phyloP scores from a whole-genome alignment of 495 filamentous ascomycete genomes.

The Clavariopsis aquatica region DNA sequence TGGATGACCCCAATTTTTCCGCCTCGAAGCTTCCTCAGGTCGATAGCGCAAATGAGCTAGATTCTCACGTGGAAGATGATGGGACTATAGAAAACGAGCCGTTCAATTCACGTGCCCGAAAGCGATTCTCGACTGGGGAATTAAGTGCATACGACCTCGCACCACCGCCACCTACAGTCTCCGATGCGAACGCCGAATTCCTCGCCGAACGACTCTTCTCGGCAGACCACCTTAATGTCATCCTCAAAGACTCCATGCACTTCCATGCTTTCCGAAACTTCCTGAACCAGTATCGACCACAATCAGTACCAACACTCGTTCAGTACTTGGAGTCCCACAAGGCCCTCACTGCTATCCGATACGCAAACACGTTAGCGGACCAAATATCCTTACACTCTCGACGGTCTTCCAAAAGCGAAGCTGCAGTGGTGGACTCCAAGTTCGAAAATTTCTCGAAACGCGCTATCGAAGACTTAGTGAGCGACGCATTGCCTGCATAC shows the following conservation, averaged over 20 bases:
- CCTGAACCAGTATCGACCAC: conserved; percentile 40
- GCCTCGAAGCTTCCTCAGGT: not conserved
- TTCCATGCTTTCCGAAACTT: conserved; percentile 38
- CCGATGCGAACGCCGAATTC: conserved; percentile 41
- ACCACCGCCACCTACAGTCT: conserved; percentile 41
- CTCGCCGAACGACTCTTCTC: conserved; percentile 43
- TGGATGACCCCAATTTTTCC: not conserved
- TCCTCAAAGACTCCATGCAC: conserved; percentile 39
- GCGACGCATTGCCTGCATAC: conserved; percentile 42
- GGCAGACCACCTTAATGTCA: conserved; percentile 42
- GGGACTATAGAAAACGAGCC: not conserved
- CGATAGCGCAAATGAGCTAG: not conserved
- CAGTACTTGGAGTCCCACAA: conserved; percentile 44
- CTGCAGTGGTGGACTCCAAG: conserved; percentile 36
- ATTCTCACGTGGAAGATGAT: not conserved
- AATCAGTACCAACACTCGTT: conserved; percentile 37
- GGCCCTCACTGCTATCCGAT: conserved; percentile 42
- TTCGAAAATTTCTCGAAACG: conserved; percentile 38
- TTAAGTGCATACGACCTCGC: conserved; percentile 42
- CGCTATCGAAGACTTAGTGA: conserved; percentile 42
- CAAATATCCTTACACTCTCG: conserved; percentile 23
- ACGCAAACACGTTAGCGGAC: conserved; percentile 44
- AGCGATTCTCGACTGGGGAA: conserved; percentile 12
- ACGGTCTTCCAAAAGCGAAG: conserved; percentile 14
- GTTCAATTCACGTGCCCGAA: not conserved